Evolutionary conservation across 179 eudicot species (phyloP).

Genomic region (Vitellaria paradoxa): DNA sequence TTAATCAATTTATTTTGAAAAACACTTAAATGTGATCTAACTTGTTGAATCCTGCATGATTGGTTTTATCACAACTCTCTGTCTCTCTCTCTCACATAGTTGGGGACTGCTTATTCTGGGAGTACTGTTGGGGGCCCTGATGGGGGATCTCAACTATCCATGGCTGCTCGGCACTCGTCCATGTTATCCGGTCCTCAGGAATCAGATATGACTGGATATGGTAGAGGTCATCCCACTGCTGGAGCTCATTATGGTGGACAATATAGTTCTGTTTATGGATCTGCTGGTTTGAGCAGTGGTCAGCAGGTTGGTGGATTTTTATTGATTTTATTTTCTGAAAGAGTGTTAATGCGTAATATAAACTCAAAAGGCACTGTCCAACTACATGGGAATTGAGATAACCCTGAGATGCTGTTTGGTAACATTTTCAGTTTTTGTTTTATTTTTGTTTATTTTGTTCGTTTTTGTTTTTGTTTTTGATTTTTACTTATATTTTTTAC

Average conservation of each 20-base stretch:
- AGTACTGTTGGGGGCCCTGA: constrained; percentile 46
- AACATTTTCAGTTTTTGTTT: neutral
- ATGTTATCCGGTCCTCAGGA: constrained; percentile 56
- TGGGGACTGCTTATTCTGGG: constrained; percentile 44
- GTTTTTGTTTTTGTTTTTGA: no score
- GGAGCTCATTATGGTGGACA: constrained; percentile 75
- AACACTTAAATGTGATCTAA: neutral
- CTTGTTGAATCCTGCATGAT: neutral
- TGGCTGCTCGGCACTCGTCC: constrained; percentile 56
- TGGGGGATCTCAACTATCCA: constrained; percentile 47
- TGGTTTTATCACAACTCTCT: neutral
- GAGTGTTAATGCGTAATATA: neutral
- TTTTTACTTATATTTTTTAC: no score
- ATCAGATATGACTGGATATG: constrained; percentile 48
- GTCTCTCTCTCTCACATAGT: constrained; percentile 19
- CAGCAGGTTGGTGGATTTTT: constrained; percentile 59
- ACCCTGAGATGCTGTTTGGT: neutral
- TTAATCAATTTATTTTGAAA: neutral
- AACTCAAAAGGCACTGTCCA: neutral
- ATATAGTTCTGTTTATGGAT: constrained; percentile 66
- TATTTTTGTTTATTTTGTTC: no score
- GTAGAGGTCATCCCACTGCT: constrained; percentile 50
- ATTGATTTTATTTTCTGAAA: neutral
- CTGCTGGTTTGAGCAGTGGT: constrained; percentile 46
- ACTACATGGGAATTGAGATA: neutral